These are phyloP conservation scores for Alternaria hordeiaustralica DNA, from an alignment of 2,329 filamentous ascomycete genomes.

Conservation along the genomic window DNA sequence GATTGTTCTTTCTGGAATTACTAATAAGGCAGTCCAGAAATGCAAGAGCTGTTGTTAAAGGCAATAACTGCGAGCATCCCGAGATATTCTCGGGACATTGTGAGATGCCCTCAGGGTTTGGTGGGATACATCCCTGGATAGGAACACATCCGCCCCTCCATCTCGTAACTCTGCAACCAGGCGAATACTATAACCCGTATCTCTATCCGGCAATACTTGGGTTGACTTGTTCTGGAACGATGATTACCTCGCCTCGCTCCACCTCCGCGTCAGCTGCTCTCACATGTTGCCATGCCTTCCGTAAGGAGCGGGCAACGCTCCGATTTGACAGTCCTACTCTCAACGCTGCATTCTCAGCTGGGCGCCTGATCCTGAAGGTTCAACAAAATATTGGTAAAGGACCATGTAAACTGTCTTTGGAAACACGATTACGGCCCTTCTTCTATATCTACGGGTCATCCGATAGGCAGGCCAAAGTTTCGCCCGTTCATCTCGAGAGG, in stretches of 20 bases:
- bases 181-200: slow-evolving; percentile 27
- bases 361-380: slow-evolving; percentile 1
- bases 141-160: slow-evolving; percentile 5
- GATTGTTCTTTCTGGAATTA: background rate
- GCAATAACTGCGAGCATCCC: background rate
- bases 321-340: slow-evolving; percentile 5
- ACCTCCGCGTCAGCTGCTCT: slow-evolving; percentile 29
- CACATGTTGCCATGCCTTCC: slow-evolving; percentile 10
- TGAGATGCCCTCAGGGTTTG: background rate
- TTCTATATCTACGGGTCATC: background rate
- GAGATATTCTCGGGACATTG: background rate
- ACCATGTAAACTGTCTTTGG: background rate
- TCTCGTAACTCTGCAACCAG: slow-evolving; percentile 9
- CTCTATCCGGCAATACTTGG: slow-evolving; percentile 13
- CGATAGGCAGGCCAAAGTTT: background rate
- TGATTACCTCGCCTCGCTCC: slow-evolving; percentile 17
- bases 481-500: slow-evolving; percentile 8
- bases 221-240: slow-evolving; percentile 25
- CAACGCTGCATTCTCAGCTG: slow-evolving; percentile 7
- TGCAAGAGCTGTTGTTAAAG: background rate
- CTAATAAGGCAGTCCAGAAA: background rate
- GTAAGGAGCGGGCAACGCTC: slow-evolving; percentile 5
- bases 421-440: background rate
- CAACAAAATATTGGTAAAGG: slow-evolving; percentile 6
- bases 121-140: slow-evolving; percentile 4